Evolutionary conservation across 768 basidiomycete genomes (phyloP), one percentile per base, ranked within the genome.

Genomic region (Hirschioporus abietinus): DNA sequence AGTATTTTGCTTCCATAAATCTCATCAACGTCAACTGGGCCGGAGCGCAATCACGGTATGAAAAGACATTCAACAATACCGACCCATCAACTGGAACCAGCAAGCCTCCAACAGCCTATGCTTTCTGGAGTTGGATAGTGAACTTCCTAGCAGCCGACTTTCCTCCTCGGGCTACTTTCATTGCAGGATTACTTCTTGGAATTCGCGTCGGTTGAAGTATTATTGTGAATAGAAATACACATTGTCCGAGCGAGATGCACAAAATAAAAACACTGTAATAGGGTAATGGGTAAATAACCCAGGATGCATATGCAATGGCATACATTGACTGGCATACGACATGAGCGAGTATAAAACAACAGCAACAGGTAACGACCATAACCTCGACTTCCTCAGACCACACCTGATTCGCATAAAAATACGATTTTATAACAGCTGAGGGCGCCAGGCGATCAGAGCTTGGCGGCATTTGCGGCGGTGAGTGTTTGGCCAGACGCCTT

Each of bases 61-160:
- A 95, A 73, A 83, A 84, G 65, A 68, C 85, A 42, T 88, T 94
- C 75, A 88, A 93, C 75, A 86, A 84, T 6, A 83, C 76, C 18
- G 87, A 92, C 60, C 42, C 42, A 3, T 78, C 81, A 7, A 75
- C 80, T 0, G 90, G 89, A 1, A 74, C 74, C 10, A 82, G 74
- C 67, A 82, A 77, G 63, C 82, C 93, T 2, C 90, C 92, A 1
- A 92, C 86, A 3, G 75, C 93, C 64, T 74, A 75, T 23, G 84
- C 87, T 1, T 72, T 91, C 26, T 93, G 90, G 85, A 82, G 74
- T 52, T 88, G 88, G 77, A 70, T 88, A 25, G 75, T 91, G 25
- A 81, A 93, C 76, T 97, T 98, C 79, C 78, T 98, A 75, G 92
- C 91, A 0, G 92, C 95, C 7, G 93, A 97, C 74, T 96, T 98